These are phyloP conservation scores for Talaromyces albobiverticillius DNA, from an alignment of 2,329 filamentous ascomycete species.

Conservation along the genomic window DNA sequence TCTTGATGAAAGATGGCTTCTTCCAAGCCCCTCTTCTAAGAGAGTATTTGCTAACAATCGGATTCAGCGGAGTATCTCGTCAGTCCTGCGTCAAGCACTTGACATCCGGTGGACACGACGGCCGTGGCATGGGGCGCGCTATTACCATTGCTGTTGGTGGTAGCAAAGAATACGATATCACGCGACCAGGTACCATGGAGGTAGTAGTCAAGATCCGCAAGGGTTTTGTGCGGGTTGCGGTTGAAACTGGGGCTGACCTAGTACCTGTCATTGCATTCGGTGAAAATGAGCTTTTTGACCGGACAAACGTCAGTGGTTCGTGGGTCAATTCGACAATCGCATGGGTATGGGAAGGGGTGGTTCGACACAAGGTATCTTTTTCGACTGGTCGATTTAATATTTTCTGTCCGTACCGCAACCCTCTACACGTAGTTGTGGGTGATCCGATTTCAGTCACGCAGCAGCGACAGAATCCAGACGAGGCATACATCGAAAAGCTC, in stretches of 20 bases:
- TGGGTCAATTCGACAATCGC: slow-evolving; percentile 65
- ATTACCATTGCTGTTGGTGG: slow-evolving; percentile 90
- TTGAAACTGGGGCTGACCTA: slow-evolving; percentile 76
- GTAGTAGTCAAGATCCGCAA: slow-evolving; percentile 74
- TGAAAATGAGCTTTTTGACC: slow-evolving; percentile 85
- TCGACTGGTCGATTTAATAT: slow-evolving; percentile 79
- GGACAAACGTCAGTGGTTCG: slow-evolving; percentile 66
- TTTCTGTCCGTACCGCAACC: slow-evolving; percentile 72
- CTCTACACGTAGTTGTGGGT: slow-evolving; percentile 81
- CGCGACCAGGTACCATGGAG: slow-evolving; percentile 68
- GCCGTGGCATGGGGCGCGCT: slow-evolving; percentile 74
- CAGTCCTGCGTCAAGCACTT: slow-evolving; percentile 79
- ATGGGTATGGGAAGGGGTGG: slow-evolving; percentile 54
- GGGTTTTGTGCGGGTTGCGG: slow-evolving; percentile 84
- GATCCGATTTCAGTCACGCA: slow-evolving; percentile 65
- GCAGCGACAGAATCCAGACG: slow-evolving; percentile 55
- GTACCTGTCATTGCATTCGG: slow-evolving; percentile 82
- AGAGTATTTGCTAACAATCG: slow-evolving; percentile 76
- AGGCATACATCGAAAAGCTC: slow-evolving; percentile 68
- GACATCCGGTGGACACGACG: slow-evolving; percentile 66
- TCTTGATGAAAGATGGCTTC: slow-evolving; percentile 79
- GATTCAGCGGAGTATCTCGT: slow-evolving; percentile 74
- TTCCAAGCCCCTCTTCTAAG: slow-evolving; percentile 82
- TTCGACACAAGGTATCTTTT: slow-evolving; percentile 77
- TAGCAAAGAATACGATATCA: slow-evolving; percentile 77